phyloP scores from a whole-genome alignment of 768 basidiomycete species.

The Russula olivacea region DNA sequence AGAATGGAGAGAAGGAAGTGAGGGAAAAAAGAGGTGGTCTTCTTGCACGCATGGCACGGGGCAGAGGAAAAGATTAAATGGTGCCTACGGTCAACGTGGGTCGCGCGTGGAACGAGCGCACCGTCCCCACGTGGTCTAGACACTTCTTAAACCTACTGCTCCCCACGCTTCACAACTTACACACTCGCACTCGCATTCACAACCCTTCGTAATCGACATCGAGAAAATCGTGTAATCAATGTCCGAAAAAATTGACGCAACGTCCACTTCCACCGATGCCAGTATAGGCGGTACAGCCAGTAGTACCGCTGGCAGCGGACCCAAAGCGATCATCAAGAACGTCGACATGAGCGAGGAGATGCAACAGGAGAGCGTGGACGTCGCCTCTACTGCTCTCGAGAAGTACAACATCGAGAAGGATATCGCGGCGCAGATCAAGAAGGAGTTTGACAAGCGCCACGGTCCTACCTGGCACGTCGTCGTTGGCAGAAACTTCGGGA shows the following conservation, averaged over 20 bases:
- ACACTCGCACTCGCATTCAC: neutral
- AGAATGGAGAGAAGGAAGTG: too few relatives aligned
- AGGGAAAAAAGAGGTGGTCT: neutral
- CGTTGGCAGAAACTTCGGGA: constrained; percentile 98
- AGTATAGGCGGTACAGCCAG: constrained; percentile 34
- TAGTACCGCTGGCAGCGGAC: constrained; percentile 32
- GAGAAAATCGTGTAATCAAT: constrained; percentile 10
- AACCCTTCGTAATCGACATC: constrained; percentile 1
- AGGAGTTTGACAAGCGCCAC: constrained; percentile 90
- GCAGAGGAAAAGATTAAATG: neutral
- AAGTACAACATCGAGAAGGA: constrained; percentile 96
- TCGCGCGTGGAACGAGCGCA: neutral
- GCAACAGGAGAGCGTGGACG: constrained; percentile 91
- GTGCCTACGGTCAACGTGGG: neutral
- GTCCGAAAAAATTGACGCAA: constrained; percentile 49
- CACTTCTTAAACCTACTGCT: constrained; percentile 1
- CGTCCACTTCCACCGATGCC: constrained; percentile 50
- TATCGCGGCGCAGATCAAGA: constrained; percentile 97
- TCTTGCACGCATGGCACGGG: constrained; percentile 4
- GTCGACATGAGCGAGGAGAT: constrained; percentile 96
- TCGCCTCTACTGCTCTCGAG: constrained; percentile 78
- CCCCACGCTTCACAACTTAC: neutral
- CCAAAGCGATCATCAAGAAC: constrained; percentile 91
- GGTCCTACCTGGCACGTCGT: constrained; percentile 98
- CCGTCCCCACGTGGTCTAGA: constrained; percentile 6